Percentiles rank a stretch among this genome's conserved stretches.
Evolutionary conservation across 1,139 yeast species (phyloP).

Genomic region (Sugiyamaella xylanicola): DNA sequence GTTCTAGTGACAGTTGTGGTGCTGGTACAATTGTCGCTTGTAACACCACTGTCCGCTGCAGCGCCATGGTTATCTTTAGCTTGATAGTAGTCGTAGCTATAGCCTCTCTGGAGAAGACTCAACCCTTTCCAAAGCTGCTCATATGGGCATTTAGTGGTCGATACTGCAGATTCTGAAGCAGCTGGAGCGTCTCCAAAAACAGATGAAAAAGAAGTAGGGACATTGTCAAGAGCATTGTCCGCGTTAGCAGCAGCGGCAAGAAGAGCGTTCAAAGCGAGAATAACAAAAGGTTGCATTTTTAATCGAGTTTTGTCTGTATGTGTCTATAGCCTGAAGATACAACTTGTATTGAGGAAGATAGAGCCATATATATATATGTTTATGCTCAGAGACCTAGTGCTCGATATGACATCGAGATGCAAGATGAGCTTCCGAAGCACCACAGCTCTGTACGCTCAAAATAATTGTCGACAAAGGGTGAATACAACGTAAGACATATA

Average conservation of each 20-base stretch:
- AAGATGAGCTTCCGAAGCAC: too few species aligned
- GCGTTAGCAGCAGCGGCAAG: slow-evolving; percentile 1
- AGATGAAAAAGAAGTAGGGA: background rate
- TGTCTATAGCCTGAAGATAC: background rate
- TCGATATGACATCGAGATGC: too few species aligned
- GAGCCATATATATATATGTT: background rate
- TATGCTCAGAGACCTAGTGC: too few species aligned
- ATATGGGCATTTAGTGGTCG: background rate
- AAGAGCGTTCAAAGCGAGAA: background rate
- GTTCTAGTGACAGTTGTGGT: slow-evolving; percentile 5
- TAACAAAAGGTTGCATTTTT: slow-evolving; percentile 2
- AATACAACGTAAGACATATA: background rate
- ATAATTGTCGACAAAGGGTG: too few species aligned
- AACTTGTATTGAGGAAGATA: background rate
- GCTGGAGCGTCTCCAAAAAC: background rate
- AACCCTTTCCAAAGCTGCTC: background rate
- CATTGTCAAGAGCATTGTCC: background rate
- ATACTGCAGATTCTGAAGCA: background rate
- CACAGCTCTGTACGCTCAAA: too few species aligned
- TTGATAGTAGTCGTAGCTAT: background rate
- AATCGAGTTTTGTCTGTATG: background rate
- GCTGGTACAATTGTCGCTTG: background rate
- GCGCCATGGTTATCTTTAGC: background rate
- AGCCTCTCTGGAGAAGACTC: background rate
- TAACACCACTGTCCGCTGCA: background rate